These are phyloP conservation scores for Proliferodiscus dingleyae DNA, from an alignment of 2,329 filamentous ascomycete species.

Conservation along the genomic window DNA sequence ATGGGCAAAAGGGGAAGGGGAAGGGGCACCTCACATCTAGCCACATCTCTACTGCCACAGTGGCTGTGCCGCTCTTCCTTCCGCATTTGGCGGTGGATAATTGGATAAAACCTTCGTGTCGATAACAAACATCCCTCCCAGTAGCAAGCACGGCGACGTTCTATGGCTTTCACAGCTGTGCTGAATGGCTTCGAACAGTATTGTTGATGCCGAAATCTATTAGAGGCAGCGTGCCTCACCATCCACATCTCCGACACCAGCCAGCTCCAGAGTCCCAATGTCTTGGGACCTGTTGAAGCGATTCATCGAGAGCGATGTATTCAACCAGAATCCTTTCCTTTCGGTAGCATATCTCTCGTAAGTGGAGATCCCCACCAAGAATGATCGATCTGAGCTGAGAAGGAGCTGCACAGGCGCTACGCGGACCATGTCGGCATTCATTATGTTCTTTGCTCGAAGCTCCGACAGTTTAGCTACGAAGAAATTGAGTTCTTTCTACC, in stretches of 20 bases:
- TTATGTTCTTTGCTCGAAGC: constrained; percentile 82
- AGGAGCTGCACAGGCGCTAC: constrained; percentile 59
- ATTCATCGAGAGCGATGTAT: constrained; percentile 91
- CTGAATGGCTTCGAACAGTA: constrained; percentile 10
- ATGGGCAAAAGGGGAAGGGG: too few species aligned
- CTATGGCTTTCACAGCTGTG: constrained; percentile 22
- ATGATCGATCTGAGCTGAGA: constrained; percentile 3
- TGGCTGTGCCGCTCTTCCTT: too few species aligned
- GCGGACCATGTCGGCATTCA: constrained; percentile 87
- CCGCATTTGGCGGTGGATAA: too few species aligned
- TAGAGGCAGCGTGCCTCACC: constrained; percentile 31
- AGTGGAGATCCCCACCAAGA: constrained; percentile 20
- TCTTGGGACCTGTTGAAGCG: constrained; percentile 85
- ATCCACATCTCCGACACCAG: constrained; percentile 12
- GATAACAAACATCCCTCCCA: too few species aligned
- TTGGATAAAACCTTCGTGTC: too few species aligned
- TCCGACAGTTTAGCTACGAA: constrained; percentile 84
- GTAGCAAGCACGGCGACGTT: too few species aligned
- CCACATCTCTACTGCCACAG: too few species aligned
- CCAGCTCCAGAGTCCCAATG: constrained; percentile 39
- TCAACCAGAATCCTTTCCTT: constrained; percentile 85
- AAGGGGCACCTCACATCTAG: too few species aligned
- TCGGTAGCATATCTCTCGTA: constrained; percentile 85
- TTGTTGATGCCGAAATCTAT: constrained; percentile 31
- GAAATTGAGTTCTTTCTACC: constrained; percentile 91